Conservation (phyloP, 2,329 filamentous ascomycete species). For the Hymenoscyphus occultus region DNA sequence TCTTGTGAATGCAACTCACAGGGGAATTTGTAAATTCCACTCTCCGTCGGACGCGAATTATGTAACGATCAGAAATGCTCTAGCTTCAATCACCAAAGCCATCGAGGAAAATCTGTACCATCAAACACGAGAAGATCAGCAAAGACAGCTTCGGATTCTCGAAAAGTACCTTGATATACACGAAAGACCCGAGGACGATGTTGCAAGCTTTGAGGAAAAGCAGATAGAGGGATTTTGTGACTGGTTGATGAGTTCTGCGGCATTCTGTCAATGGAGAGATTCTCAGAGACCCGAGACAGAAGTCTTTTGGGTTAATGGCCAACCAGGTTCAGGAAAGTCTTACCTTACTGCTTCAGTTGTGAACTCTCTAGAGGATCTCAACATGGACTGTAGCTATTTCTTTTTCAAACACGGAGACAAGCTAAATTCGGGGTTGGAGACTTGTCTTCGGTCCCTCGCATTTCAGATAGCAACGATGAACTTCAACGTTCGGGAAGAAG, state of each 20-base stretch:
- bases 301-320: conserved; percentile 35
- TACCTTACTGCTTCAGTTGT: conserved; percentile 24
- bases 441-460: conserved; percentile 30
- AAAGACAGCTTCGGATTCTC: conserved; percentile 12
- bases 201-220: conserved; percentile 13
- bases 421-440: conserved; percentile 26
- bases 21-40: conserved; percentile 35
- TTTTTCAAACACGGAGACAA: conserved; percentile 35
- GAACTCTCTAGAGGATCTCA: conserved; percentile 23
- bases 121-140: background rate
- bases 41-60: conserved; percentile 29
- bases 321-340: conserved; percentile 37
- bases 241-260: background rate
- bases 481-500: background rate
- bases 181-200: conserved; percentile 22
- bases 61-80: conserved; percentile 19
- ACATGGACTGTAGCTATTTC: conserved; percentile 18
- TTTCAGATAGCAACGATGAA: conserved; percentile 30
- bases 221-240: background rate
- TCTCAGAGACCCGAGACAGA: background rate
- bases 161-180: conserved; percentile 22
- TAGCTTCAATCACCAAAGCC: conserved; percentile 12
- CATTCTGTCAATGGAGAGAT: conserved; percentile 5
- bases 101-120: conserved; percentile 17
- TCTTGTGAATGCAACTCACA: conserved; percentile 35